These are phyloP conservation scores for Orbilia brochopaga DNA, from an alignment of 2,329 filamentous ascomycete species.

Conservation along the genomic window DNA sequence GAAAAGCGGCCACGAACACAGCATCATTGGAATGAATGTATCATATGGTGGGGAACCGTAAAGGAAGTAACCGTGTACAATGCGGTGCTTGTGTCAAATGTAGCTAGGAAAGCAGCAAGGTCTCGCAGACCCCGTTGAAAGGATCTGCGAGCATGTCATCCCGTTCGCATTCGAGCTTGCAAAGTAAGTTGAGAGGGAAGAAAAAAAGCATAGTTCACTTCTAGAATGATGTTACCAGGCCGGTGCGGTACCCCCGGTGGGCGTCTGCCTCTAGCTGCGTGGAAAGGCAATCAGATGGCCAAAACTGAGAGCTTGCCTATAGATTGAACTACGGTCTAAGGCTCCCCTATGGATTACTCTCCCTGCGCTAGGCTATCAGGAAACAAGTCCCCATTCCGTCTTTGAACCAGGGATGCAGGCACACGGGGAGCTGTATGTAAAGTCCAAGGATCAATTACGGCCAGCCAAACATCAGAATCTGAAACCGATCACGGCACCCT, in stretches of 20 bases:
- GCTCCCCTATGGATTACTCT: slow-evolving; percentile 12
- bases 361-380: slow-evolving; percentile 26
- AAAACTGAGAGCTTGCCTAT: slow-evolving; percentile 13
- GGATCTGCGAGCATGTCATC: slow-evolving; percentile 42
- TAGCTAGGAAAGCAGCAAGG: slow-evolving; percentile 2
- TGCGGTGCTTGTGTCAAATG: slow-evolving; percentile 49
- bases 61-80: slow-evolving; percentile 49
- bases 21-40: slow-evolving; percentile 23
- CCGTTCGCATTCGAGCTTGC: slow-evolving; percentile 22
- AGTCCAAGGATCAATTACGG: neutral
- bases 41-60: slow-evolving; percentile 35
- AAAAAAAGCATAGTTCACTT: slow-evolving; percentile 11
- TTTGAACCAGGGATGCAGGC: slow-evolving; percentile 14
- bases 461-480: neutral
- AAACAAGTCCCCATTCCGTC: slow-evolving; percentile 8
- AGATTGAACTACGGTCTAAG: slow-evolving; percentile 24
- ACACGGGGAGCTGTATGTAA: slow-evolving; percentile 25
- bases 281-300: slow-evolving; percentile 6
- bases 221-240: slow-evolving; percentile 23
- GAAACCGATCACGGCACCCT: neutral
- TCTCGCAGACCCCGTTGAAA: slow-evolving; percentile 38
- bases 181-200: slow-evolving; percentile 9
- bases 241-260: neutral
- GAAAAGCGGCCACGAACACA: slow-evolving; percentile 29
- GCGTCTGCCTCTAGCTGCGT: neutral